A percentile compares a stretch with the other conserved stretches of the same genome.
phyloP scores from a whole-genome alignment of 345 rosid species.

The Geranium rotundifolium region DNA sequence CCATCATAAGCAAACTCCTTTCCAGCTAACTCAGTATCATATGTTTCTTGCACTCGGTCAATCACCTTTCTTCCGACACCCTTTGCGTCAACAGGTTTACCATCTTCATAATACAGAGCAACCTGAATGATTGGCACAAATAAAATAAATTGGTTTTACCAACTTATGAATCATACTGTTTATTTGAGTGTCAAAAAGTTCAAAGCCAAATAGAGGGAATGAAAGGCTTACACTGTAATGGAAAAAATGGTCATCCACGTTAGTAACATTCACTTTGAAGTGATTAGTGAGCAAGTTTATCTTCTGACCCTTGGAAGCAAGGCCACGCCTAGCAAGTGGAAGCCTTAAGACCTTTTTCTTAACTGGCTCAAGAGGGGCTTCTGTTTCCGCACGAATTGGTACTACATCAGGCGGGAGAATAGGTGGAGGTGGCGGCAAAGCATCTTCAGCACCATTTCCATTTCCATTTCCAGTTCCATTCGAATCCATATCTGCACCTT shows the following conservation, averaged over 20 bases:
- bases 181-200: background rate
- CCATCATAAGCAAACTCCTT: slow-evolving; percentile 92
- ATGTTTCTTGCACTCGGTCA: slow-evolving; percentile 61
- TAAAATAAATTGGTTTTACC: background rate
- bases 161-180: background rate
- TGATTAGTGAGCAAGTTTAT: slow-evolving; percentile 54
- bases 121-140: slow-evolving; percentile 29
- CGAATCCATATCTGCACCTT: background rate
- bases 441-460: slow-evolving; percentile 27
- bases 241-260: slow-evolving; percentile 41
- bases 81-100: slow-evolving; percentile 62
- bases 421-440: slow-evolving; percentile 60
- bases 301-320: slow-evolving; percentile 54
- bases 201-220: background rate
- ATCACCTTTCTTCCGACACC: slow-evolving; percentile 63
- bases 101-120: slow-evolving; percentile 64
- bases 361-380: slow-evolving; percentile 14
- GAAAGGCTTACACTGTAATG: slow-evolving; percentile 55
- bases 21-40: slow-evolving; percentile 36
- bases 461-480: background rate
- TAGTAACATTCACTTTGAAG: slow-evolving; percentile 54
- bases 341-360: slow-evolving; percentile 35
- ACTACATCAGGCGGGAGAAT: slow-evolving; percentile 34
- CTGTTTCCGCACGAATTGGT: slow-evolving; percentile 25
- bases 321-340: slow-evolving; percentile 60